Conservation (phyloP, 2,329 filamentous ascomycete genomes). For the Stagonosporopsis rhizophila region DNA sequence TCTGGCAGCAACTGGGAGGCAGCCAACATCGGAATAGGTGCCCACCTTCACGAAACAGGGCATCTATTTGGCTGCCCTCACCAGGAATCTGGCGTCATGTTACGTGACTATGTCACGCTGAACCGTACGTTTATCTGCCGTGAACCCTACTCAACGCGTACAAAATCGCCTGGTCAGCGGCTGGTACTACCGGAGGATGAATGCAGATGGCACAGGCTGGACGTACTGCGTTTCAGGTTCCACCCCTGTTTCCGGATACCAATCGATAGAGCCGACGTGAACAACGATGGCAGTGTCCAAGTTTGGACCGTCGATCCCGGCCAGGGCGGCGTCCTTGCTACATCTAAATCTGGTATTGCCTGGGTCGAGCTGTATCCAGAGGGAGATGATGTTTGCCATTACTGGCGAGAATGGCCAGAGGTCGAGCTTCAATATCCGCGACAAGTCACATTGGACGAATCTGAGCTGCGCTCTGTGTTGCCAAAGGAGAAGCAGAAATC, state of each 20-base stretch:
- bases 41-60: conserved; percentile 88
- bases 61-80: conserved; percentile 90
- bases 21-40: conserved; percentile 92
- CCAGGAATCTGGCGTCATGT: conserved; percentile 90
- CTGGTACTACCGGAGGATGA: conserved; percentile 79
- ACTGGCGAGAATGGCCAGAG: conserved; percentile 81
- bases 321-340: conserved; percentile 78
- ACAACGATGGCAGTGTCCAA: conserved; percentile 77
- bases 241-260: conserved; percentile 91
- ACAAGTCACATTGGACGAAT: conserved; percentile 77
- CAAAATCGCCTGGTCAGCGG: conserved; percentile 78
- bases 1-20: conserved; percentile 93
- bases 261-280: conserved; percentile 66
- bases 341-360: conserved; percentile 80
- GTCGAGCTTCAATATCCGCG: conserved; percentile 68
- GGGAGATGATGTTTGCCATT: conserved; percentile 79
- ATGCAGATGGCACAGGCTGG: conserved; percentile 89
- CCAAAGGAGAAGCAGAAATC: conserved; percentile 76
- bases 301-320: conserved; percentile 84
- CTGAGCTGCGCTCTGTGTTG: conserved; percentile 73
- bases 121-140: conserved; percentile 83
- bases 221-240: conserved; percentile 84
- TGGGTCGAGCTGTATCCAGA: conserved; percentile 84
- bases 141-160: conserved; percentile 87
- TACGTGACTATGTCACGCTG: conserved; percentile 82